Conservation (phyloP, 2,329 filamentous ascomycete genomes). For the Botryotinia calthae region DNA sequence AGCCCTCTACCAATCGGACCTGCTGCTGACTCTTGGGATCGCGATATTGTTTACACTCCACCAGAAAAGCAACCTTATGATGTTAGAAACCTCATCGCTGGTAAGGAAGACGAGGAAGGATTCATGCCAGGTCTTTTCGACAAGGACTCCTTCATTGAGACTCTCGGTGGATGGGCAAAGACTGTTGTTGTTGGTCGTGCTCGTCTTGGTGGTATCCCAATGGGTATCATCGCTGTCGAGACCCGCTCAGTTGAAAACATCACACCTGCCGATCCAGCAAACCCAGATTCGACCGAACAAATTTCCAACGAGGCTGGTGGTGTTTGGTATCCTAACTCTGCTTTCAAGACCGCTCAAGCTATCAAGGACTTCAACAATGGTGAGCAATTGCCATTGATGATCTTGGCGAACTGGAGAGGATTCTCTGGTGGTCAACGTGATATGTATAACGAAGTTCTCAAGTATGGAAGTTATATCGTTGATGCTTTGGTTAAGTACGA, state of each 20-base stretch:
- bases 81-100: constrained; percentile 88
- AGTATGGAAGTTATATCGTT: constrained; percentile 99
- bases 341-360: constrained; percentile 98
- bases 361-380: constrained; percentile 99
- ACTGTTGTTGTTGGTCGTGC: constrained; percentile 96
- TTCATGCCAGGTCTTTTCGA: constrained; percentile 94
- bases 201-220: constrained; percentile 92
- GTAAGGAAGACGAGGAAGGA: constrained; percentile 74
- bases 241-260: constrained; percentile 95
- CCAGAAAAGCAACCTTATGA: constrained; percentile 82
- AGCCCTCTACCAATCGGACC: constrained; percentile 90
- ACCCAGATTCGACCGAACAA: constrained; percentile 97
- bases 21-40: constrained; percentile 84
- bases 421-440: constrained; percentile 99
- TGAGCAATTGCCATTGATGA: constrained; percentile 97
- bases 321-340: constrained; percentile 99
- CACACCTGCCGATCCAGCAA: constrained; percentile 92
- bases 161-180: constrained; percentile 93
- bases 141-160: constrained; percentile 93
- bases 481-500: constrained; percentile 97
- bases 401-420: constrained; percentile 99
- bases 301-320: constrained; percentile 92
- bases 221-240: constrained; percentile 98
- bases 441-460: constrained; percentile 99
- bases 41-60: constrained; percentile 79